Percentiles rank a stretch among this genome's conserved stretches.
Evolutionary conservation across 768 basidiomycete species (phyloP).

Genomic region (Suillus americanus): DNA sequence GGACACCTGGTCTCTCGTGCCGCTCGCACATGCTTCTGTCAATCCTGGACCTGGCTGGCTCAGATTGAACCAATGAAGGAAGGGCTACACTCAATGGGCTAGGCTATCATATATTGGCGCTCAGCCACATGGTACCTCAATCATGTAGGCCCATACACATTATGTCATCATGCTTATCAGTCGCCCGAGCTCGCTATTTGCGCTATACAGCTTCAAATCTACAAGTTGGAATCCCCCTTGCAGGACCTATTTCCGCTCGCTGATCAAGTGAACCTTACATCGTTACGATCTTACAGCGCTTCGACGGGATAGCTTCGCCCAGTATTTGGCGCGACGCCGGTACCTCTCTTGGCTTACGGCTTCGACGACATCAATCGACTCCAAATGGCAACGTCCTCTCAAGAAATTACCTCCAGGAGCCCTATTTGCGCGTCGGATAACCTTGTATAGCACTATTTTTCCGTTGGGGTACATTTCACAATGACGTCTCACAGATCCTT

Average conservation of each 20-base stretch:
- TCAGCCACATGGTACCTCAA: neutral
- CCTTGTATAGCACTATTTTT: neutral
- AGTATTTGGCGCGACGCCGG: neutral
- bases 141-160: neutral
- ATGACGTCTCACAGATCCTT: neutral
- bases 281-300: neutral
- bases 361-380: neutral
- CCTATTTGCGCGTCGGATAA: neutral
- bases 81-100: neutral
- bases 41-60: neutral
- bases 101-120: neutral
- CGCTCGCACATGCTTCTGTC: neutral
- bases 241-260: neutral
- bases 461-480: neutral
- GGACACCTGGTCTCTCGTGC: neutral
- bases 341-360: conserved; percentile 1
- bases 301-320: neutral
- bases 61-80: neutral
- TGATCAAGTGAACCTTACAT: neutral
- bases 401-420: neutral
- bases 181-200: neutral
- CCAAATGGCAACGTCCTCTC: neutral
- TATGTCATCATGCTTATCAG: neutral
- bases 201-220: neutral
- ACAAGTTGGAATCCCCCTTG: neutral